These are phyloP conservation scores for Apodospora peruviana DNA, from an alignment of 495 filamentous ascomycete species.

Conservation along the genomic window DNA sequence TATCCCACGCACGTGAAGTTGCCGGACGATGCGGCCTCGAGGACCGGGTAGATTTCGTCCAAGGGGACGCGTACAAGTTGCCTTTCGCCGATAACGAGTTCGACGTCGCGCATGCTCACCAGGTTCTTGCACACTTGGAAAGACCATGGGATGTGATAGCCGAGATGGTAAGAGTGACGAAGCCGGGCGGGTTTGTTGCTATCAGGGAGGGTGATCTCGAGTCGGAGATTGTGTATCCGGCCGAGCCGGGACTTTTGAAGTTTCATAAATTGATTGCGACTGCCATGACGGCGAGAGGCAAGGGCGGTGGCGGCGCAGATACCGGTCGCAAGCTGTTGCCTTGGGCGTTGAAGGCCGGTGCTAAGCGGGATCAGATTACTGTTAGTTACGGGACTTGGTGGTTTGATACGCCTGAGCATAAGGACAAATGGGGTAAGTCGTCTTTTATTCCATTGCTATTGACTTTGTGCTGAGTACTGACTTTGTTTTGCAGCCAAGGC, in stretches of 20 bases:
- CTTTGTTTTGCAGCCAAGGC: not conserved
- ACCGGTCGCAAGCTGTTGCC: not conserved
- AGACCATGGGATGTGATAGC: not conserved
- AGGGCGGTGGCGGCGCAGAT: not conserved
- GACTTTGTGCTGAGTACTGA: not conserved
- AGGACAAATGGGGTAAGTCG: not conserved
- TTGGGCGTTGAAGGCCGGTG: not conserved
- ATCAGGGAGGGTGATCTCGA: not conserved
- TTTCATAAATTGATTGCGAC: not conserved
- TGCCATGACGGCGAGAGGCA: not conserved
- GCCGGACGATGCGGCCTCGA: not conserved
- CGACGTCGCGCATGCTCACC: not conserved
- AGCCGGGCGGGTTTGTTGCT: not conserved
- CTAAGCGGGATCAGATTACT: not conserved
- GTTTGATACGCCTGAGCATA: not conserved
- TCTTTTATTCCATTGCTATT: not conserved
- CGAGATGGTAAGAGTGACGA: not conserved
- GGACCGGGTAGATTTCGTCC: not conserved
- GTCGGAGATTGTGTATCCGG: not conserved
- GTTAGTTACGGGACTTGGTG: not conserved
- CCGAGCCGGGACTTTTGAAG: not conserved
- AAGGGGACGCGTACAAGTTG: not conserved
- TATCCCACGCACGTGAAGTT: not conserved
- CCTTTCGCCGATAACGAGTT: not conserved
- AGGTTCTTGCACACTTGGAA: not conserved